Conservation (phyloP, 2,329 filamentous ascomycete species). For the Stagonosporopsis vannaccii region DNA sequence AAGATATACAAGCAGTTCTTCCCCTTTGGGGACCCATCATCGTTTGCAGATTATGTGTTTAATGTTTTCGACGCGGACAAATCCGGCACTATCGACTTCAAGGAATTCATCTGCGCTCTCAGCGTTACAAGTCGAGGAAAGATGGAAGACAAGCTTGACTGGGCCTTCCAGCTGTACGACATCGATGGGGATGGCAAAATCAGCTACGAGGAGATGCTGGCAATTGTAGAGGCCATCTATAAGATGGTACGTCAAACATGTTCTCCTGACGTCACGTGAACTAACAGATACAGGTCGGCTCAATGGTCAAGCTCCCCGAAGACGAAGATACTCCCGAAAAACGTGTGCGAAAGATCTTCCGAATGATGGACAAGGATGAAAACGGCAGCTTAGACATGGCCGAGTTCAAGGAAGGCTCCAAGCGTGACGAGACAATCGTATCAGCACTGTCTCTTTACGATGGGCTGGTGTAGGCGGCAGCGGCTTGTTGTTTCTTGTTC, state of each 20-base stretch:
- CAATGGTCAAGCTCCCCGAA: conserved; percentile 98
- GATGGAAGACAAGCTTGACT: conserved; percentile 99
- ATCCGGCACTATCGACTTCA: conserved; percentile 97
- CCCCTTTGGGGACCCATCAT: conserved; percentile 95
- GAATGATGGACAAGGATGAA: conserved; percentile 99
- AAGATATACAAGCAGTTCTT: conserved; percentile 99
- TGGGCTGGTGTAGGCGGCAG: conserved; percentile 74
- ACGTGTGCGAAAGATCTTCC: conserved; percentile 96
- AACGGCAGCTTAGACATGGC: conserved; percentile 96
- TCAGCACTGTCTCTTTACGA: conserved; percentile 96
- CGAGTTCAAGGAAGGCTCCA: conserved; percentile 99
- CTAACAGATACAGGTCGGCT: conserved; percentile 75
- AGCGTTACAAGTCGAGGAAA: conserved; percentile 96
- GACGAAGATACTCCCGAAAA: conserved; percentile 99
- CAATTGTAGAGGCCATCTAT: conserved; percentile 99
- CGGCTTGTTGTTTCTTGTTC: conserved; percentile 40
- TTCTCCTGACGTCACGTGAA: not conserved
- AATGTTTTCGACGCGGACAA: conserved; percentile 99
- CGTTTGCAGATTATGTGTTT: conserved; percentile 98
- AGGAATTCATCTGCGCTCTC: conserved; percentile 98
- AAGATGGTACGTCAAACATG: conserved; percentile 78
- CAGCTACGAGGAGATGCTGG: conserved; percentile 98
- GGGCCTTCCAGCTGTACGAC: conserved; percentile 99
- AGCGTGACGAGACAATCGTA: conserved; percentile 98
- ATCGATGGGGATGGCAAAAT: conserved; percentile 99